Percentiles rank a stretch among this genome's conserved stretches.
Evolutionary conservation across 2,329 filamentous ascomycete species (phyloP).

Genomic region (Periconia sp.): DNA sequence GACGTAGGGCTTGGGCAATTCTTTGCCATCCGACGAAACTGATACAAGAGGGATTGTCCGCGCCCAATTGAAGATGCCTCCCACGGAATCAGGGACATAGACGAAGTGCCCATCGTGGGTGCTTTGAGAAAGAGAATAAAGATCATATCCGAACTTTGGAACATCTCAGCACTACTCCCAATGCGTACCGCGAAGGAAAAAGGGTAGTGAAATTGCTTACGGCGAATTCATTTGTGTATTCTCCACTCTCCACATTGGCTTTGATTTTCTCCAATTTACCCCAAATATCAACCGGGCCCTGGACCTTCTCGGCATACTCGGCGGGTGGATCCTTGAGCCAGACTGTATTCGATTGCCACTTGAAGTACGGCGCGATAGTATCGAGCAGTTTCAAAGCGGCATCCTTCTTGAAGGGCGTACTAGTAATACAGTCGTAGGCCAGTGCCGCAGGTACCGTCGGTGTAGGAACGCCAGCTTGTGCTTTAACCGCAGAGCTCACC

Average conservation of each 20-base stretch:
- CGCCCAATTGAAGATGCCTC: conserved; percentile 54
- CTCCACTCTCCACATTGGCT: conserved; percentile 37
- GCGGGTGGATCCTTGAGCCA: conserved; percentile 49
- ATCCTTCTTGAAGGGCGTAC: conserved; percentile 49
- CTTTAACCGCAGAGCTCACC: conserved; percentile 30
- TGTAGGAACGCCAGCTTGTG: conserved; percentile 25
- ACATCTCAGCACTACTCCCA: conserved; percentile 1
- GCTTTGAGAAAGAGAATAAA: conserved; percentile 49
- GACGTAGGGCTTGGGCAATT: conserved; percentile 59
- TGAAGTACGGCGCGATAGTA: conserved; percentile 48
- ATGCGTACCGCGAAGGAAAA: neutral
- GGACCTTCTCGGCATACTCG: conserved; percentile 51
- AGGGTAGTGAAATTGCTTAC: conserved; percentile 15
- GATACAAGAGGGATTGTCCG: conserved; percentile 58
- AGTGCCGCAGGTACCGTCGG: conserved; percentile 47
- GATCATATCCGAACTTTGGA: conserved; percentile 33
- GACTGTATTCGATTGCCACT: conserved; percentile 50
- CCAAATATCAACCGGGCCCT: conserved; percentile 47
- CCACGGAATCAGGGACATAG: conserved; percentile 57
- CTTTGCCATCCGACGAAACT: conserved; percentile 55
- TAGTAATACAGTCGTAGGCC: conserved; percentile 51
- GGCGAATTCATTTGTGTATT: conserved; percentile 46
- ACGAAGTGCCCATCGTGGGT: conserved; percentile 68
- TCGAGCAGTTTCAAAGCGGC: conserved; percentile 45
- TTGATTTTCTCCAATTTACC: conserved; percentile 43